Evolutionary conservation across 257 asterid genomes (phyloP).

Genomic region (Ilex asprella): DNA sequence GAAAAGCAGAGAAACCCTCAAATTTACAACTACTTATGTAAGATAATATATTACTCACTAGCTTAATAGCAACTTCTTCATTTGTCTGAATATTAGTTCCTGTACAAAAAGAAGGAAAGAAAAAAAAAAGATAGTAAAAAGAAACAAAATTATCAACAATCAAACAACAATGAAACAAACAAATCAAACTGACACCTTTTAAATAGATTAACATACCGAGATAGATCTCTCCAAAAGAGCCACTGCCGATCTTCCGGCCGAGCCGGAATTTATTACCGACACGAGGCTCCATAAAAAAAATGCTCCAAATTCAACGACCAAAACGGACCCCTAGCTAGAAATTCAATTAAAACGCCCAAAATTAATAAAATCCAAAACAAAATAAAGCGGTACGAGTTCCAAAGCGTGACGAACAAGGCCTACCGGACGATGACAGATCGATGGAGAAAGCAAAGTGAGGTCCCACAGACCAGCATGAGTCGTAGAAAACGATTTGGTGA

Average conservation of each 20-base stretch:
- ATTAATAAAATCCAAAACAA: too few species aligned
- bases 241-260: conserved; percentile 67
- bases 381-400: too few species aligned
- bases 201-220: conserved; percentile 17
- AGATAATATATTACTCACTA: conserved; percentile 20
- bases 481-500: not conserved
- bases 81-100: conserved; percentile 66
- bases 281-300: conserved; percentile 50
- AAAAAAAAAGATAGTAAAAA: not conserved
- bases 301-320: not conserved
- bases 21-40: not conserved
- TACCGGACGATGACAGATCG: too few species aligned
- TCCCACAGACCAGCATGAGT: not conserved
- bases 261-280: conserved; percentile 56
- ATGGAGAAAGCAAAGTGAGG: too few species aligned
- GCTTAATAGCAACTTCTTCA: conserved; percentile 69
- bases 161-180: not conserved
- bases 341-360: too few species aligned
- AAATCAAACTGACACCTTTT: not conserved
- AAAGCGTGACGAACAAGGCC: not conserved
- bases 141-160: conserved; percentile 7
- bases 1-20: not conserved
- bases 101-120: conserved; percentile 16
- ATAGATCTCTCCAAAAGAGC: conserved; percentile 68
- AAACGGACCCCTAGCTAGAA: too few species aligned